These are phyloP conservation scores for Mangifera indica DNA, from an alignment of 345 rosid species.

Conservation along the genomic window DNA sequence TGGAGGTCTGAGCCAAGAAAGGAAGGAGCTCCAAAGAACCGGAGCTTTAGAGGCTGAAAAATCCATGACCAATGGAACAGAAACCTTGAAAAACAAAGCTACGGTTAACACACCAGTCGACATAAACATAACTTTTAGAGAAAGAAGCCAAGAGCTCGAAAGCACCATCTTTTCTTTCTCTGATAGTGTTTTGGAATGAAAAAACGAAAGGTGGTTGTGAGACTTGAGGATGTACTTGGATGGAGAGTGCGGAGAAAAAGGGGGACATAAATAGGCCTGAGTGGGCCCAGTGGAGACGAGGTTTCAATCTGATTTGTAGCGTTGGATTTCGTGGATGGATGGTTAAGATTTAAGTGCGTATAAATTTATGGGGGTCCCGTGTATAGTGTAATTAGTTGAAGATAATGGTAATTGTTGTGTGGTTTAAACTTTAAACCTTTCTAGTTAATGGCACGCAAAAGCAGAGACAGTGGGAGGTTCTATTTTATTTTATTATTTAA, in stretches of 20 bases:
- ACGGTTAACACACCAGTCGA: conserved; percentile 34
- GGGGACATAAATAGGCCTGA: conserved; percentile 21
- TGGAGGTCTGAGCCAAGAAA: conserved; percentile 60
- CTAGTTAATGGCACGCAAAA: background rate
- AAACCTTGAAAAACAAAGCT: conserved; percentile 34
- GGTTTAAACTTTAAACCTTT: no score
- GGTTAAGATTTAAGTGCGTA: conserved; percentile 18
- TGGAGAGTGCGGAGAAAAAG: background rate
- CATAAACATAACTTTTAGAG: conserved; percentile 36
- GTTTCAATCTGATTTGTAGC: conserved; percentile 9
- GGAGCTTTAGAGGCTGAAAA: conserved; percentile 41
- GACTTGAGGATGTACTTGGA: background rate
- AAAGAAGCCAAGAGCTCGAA: conserved; percentile 18
- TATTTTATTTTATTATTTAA: no score
- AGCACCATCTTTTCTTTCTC: conserved; percentile 28
- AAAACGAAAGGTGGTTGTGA: background rate
- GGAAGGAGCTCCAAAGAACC: conserved; percentile 35
- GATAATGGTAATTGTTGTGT: conserved; percentile 9
- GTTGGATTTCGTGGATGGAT: conserved; percentile 13
- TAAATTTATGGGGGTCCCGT: conserved; percentile 6
- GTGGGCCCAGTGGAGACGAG: conserved; percentile 6
- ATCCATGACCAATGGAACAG: conserved; percentile 35
- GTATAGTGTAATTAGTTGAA: background rate
- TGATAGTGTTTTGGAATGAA: background rate
- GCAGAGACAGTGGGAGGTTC: background rate